A percentile compares a stretch with the other conserved stretches of the same genome.
phyloP scores from a whole-genome alignment of 768 basidiomycete species.

The Lactarius sp. region DNA sequence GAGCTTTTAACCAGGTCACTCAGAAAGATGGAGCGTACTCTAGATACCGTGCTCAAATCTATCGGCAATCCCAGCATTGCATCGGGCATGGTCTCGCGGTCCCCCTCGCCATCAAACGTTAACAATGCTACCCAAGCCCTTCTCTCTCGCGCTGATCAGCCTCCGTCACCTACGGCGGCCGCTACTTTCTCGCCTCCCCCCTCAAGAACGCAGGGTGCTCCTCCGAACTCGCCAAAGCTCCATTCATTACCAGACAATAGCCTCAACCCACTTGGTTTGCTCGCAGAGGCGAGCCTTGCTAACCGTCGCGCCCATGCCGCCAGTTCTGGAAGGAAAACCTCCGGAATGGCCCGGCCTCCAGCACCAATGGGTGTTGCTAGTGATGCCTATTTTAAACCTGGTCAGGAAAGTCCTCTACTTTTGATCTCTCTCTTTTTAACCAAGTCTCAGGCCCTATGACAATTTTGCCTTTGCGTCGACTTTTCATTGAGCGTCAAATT shows the following conservation, averaged over 20 bases:
- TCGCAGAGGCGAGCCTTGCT: conserved; percentile 85
- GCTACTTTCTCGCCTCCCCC: conserved; percentile 26
- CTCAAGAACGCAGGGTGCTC: conserved; percentile 29
- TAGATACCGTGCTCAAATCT: conserved; percentile 87
- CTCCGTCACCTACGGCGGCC: conserved; percentile 18
- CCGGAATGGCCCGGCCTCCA: conserved; percentile 23
- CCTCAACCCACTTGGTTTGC: conserved; percentile 85
- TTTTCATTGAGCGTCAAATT: conserved; percentile 84
- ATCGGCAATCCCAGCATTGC: conserved; percentile 80
- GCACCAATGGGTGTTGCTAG: conserved; percentile 72
- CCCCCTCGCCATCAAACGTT: conserved; percentile 58
- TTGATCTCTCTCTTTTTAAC: conserved; percentile 8
- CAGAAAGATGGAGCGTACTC: conserved; percentile 85
- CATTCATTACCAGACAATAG: conserved; percentile 90
- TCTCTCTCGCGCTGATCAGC: conserved; percentile 17
- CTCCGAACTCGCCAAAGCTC: conserved; percentile 72
- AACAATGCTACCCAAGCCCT: conserved; percentile 18
- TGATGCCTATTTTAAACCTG: conserved; percentile 89
- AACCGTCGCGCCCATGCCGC: conserved; percentile 58
- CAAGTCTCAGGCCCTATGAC: conserved; percentile 70
- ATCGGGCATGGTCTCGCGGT: conserved; percentile 76
- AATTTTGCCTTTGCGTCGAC: conserved; percentile 71
- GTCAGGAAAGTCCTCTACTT: conserved; percentile 30
- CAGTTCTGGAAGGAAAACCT: conserved; percentile 12
- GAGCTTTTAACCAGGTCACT: conserved; percentile 76